Evolutionary conservation across 257 asterid genomes (phyloP), one percentile per base, ranked within the genome.

Genomic region (Petunia secreta): DNA sequence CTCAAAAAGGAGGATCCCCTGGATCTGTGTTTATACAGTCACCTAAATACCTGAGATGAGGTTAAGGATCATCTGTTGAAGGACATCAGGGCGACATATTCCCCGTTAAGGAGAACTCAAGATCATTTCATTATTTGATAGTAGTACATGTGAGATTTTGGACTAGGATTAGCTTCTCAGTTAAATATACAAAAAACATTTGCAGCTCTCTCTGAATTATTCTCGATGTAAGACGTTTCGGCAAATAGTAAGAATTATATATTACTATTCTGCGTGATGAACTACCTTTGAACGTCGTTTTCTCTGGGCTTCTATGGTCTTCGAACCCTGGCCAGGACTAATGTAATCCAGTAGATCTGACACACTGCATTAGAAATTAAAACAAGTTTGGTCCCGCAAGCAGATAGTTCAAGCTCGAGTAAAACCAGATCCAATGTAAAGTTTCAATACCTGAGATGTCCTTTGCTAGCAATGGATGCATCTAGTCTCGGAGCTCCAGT

Each of bases 401-500:
- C 71, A 77, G 63, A 83, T 82, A 54, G 83, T 81, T 80, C 85
- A 71, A 41, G 80, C 79, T 75, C 79, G 80, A 86, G 87, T 79
- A 82, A 86, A 34, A 73, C 78, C 63, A 73, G 11, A 10, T 84
- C 80, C 37, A 88, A 83, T 86, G 81, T 80, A 87, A 89, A 87
- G 78, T 85, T 76, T 88, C 82, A 89, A 75, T 91, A 96, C 99
- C 99, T 96, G 83, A 96, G 94, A 81, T 96, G 99, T 50, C 99
- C 99, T 91, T 94, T 96, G 91, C 99, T 90, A 82, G 99, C 97
- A 83, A 96, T 96, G 75, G 98, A 89, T 83, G 97, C 92, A 89
- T 96, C 99, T n/a, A 92, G 97, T 87, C 88, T 96, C 37, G 98
- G 98, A 68, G 97, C 92, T 83, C 99, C 98, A 79, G 85, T 89